These are phyloP conservation scores for Amborella trichopoda DNA, from an alignment of 164 flowering plant genomes.

Conservation along the genomic window DNA sequence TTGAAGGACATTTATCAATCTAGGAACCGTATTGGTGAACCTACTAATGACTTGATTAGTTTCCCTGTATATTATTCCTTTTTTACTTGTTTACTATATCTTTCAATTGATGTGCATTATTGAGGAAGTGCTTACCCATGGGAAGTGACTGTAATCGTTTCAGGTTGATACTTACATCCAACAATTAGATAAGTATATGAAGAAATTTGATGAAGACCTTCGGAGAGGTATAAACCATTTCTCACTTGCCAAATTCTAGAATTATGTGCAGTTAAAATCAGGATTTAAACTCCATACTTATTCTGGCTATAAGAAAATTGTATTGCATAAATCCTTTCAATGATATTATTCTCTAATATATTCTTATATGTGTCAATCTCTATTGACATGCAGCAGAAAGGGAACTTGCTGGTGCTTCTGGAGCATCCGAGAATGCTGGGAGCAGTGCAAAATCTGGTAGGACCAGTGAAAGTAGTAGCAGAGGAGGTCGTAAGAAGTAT, in stretches of 20 bases:
- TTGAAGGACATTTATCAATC: no score
- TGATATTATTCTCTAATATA: slow-evolving; percentile 2
- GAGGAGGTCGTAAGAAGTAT: slow-evolving; percentile 83
- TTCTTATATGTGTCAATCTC: neutral
- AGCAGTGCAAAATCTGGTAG: slow-evolving; percentile 37
- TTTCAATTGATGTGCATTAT: no score
- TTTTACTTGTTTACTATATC: no score
- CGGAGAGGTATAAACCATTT: slow-evolving; percentile 58
- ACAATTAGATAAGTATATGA: slow-evolving; percentile 82
- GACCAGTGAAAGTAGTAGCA: slow-evolving; percentile 36
- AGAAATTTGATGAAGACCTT: slow-evolving; percentile 62
- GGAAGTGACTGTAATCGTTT: no score
- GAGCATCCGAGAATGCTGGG: slow-evolving; percentile 25
- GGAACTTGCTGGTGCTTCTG: slow-evolving; percentile 29
- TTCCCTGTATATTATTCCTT: no score
- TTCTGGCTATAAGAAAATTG: no score
- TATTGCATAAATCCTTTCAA: no score
- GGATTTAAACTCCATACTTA: no score
- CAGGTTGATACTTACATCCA: slow-evolving; percentile 92
- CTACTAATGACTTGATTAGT: no score
- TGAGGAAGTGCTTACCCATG: no score
- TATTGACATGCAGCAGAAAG: slow-evolving; percentile 27
- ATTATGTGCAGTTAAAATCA: no score
- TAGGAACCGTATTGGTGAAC: no score
- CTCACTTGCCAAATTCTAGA: neutral